phyloP scores from a whole-genome alignment of 371 early-diverging fungal species.

The Nematocida minor region DNA sequence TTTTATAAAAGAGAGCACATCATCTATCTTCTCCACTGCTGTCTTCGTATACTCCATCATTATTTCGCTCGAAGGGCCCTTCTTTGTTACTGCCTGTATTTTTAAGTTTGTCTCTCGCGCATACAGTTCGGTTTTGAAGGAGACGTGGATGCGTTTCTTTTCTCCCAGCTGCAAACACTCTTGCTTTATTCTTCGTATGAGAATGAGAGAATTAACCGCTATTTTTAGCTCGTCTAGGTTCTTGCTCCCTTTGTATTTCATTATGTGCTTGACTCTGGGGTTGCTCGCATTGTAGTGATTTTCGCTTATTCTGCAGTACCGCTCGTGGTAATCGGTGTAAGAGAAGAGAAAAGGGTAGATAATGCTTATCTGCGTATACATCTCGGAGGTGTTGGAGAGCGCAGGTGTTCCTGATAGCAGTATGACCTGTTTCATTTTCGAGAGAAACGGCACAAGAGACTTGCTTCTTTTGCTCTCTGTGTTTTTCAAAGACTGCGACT shows the following conservation, averaged over 20 bases:
- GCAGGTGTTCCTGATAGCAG: slow-evolving; percentile 68
- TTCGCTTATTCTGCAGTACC: slow-evolving; percentile 68
- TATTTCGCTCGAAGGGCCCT: slow-evolving; percentile 5
- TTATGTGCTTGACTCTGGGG: background rate
- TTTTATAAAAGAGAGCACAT: slow-evolving; percentile 12
- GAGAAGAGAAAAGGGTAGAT: slow-evolving; percentile 64
- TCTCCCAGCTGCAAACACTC: slow-evolving; percentile 65
- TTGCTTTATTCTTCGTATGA: slow-evolving; percentile 68
- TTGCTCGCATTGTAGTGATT: slow-evolving; percentile 1
- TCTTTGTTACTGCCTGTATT: background rate
- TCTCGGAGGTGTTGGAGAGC: slow-evolving; percentile 67
- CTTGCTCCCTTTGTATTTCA: slow-evolving; percentile 63
- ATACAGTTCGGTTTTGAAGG: slow-evolving; percentile 1
- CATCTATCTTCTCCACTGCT: slow-evolving; percentile 10
- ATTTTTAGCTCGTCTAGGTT: slow-evolving; percentile 68
- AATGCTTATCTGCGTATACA: slow-evolving; percentile 67
- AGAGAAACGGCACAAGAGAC: slow-evolving; percentile 66
- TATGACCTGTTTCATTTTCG: slow-evolving; percentile 63
- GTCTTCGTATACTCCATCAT: slow-evolving; percentile 1
- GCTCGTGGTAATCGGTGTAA: slow-evolving; percentile 65
- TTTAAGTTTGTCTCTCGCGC: background rate
- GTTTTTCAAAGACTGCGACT: slow-evolving; percentile 68
- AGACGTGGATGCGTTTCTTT: slow-evolving; percentile 37
- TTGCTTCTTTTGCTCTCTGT: slow-evolving; percentile 65
- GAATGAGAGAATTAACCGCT: slow-evolving; percentile 66